Conservation (phyloP, 2,329 filamentous ascomycete genomes). For the Curvularia sp. region DNA sequence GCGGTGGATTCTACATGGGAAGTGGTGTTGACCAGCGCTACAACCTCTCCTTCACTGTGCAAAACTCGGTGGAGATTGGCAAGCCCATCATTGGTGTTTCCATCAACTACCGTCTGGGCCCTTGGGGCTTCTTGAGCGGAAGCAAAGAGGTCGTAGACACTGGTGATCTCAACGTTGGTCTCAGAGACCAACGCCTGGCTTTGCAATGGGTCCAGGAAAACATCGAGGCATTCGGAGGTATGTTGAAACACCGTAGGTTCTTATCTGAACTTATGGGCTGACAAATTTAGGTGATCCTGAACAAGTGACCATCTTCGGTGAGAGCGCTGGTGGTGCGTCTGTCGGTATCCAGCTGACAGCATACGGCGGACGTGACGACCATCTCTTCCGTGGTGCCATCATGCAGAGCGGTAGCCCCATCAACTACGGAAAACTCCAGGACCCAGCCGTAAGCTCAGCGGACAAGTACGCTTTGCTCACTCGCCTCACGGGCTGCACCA, state of each 20-base stretch:
- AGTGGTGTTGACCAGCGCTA: conserved; percentile 62
- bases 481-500: conserved; percentile 33
- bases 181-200: conserved; percentile 56
- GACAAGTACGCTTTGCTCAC: conserved; percentile 33
- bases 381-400: conserved; percentile 56
- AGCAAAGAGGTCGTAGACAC: conserved; percentile 39
- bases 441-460: conserved; percentile 27
- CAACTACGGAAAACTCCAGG: conserved; percentile 28
- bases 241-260: conserved; percentile 40
- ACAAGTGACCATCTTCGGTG: conserved; percentile 56
- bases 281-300: conserved; percentile 46
- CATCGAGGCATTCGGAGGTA: conserved; percentile 54
- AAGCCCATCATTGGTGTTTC: conserved; percentile 56
- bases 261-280: conserved; percentile 27
- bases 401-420: conserved; percentile 55
- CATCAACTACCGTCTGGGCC: conserved; percentile 61
- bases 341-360: conserved; percentile 57
- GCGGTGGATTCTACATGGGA: conserved; percentile 59
- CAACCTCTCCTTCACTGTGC: conserved; percentile 57
- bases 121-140: conserved; percentile 69
- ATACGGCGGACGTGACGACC: conserved; percentile 57
- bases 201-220: conserved; percentile 56
- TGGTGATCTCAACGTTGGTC: conserved; percentile 58
- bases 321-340: conserved; percentile 54
- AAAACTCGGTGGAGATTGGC: conserved; percentile 54